Conservation (phyloP, 2,329 filamentous ascomycete species). For the Pseudogymnoascus sp. region DNA sequence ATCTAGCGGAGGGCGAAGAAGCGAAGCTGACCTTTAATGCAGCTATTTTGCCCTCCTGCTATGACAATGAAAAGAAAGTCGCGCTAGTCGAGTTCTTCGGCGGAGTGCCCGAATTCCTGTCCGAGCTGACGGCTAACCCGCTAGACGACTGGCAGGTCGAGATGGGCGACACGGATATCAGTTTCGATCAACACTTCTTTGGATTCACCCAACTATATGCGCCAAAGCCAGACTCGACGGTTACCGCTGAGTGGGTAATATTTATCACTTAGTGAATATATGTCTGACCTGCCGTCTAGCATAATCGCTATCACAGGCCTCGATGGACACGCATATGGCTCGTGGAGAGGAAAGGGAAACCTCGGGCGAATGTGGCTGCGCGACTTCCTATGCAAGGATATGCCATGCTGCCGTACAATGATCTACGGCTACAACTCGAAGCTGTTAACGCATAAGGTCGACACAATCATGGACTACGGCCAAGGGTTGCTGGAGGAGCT, state of each 20-base stretch:
- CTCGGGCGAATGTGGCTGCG: conserved; percentile 25
- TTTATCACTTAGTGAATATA: neutral
- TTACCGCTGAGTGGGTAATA: conserved; percentile 16
- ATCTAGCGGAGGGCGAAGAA: conserved; percentile 9
- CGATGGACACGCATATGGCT: conserved; percentile 27
- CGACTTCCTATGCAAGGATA: conserved; percentile 25
- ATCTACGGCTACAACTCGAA: conserved; percentile 31
- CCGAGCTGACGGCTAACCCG: conserved; percentile 11
- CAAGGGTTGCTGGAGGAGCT: conserved; percentile 18
- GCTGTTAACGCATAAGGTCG: conserved; percentile 20
- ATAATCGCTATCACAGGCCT: conserved; percentile 25
- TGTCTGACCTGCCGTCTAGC: conserved; percentile 12
- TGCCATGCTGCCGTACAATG: conserved; percentile 25
- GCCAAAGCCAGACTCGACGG: neutral
- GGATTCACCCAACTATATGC: conserved; percentile 24
- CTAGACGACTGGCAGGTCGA: conserved; percentile 14
- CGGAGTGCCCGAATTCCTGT: conserved; percentile 12
- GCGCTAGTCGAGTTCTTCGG: conserved; percentile 14
- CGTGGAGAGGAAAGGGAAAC: conserved; percentile 23
- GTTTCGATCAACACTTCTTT: conserved; percentile 22
- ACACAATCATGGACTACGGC: conserved; percentile 14
- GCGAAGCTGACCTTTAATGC: neutral
- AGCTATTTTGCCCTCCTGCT: conserved; percentile 12
- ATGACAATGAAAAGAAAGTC: conserved; percentile 8
- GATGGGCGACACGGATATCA: conserved; percentile 16